Base-by-base conservation (phyloP, 306 rosid species). In the Myrica gale region DNA sequence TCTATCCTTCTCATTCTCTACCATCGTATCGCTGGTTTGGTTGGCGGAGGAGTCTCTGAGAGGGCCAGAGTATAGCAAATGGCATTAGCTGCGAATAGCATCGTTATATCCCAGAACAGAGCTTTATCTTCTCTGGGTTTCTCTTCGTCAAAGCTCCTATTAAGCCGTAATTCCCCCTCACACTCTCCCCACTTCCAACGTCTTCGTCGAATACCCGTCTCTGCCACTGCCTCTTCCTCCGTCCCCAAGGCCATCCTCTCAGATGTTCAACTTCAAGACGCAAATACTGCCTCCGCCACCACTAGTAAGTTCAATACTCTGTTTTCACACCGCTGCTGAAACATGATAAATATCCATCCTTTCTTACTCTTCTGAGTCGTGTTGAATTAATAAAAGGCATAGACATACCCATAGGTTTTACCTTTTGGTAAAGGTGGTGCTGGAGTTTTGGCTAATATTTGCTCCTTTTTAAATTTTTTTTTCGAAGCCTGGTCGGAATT, bases 401-500 rank as follows among this genome's bases (percentile, higher is more conserved):
- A 32, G 37, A 32, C 37, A 32, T 32, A 32, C 37, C 37, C 37
- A 32, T 32, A 32, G 37, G 37, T 32, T 32, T 32, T 32, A 32
- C 2, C 37, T 32, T 32, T 32, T 32, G 37, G 37, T 32, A 32
- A 32, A 32, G 37, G 37, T 32, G 37, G 37, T 32, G 37, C 37
- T 2, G 37, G 37, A 32, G 37, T 32, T 32, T 32, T 2, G 37
- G 37, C 37, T 32, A 32, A 32, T 32, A 32, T 32, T 32, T 32
- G 3, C 3, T 32, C 1, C 32, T 26, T 19, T 55, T 21, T 45
- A n/a, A n/a, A n/a, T 52, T 37, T 54, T 15, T 41, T 13, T 50
- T 26, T 74, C 74, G 79, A 65, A 90, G 95, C 82, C 0, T 92
- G 99, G 99, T 82, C 89, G 5, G 90, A 90, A 84, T 90, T 95